phyloP scores from a whole-genome alignment of 495 filamentous ascomycete species.

The Lasiosphaeris hirsuta region DNA sequence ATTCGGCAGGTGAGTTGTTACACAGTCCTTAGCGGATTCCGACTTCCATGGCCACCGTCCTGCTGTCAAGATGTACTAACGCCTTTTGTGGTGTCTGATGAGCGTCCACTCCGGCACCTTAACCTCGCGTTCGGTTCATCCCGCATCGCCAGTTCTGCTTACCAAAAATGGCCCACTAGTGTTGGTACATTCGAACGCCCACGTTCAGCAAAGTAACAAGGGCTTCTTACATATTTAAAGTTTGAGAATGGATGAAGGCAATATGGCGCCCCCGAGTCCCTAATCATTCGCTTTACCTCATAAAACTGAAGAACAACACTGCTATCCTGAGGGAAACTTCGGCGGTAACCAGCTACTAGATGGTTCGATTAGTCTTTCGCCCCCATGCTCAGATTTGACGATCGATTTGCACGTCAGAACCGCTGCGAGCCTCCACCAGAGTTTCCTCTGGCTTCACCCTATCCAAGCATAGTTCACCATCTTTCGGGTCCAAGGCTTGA shows the following conservation, averaged over 20 bases:
- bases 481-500: conserved; percentile 70
- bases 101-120: conserved; percentile 69
- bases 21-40: conserved; percentile 60
- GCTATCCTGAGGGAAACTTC: conserved; percentile 75
- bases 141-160: conserved; percentile 67
- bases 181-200: conserved; percentile 63
- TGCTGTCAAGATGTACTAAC: conserved; percentile 62
- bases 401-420: conserved; percentile 76
- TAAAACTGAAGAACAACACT: conserved; percentile 69
- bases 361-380: conserved; percentile 69
- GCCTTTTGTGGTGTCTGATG: conserved; percentile 67
- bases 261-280: conserved; percentile 69
- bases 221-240: conserved; percentile 75
- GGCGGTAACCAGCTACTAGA: conserved; percentile 67
- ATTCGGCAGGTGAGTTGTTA: conserved; percentile 64
- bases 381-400: conserved; percentile 62
- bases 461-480: conserved; percentile 68
- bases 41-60: conserved; percentile 63
- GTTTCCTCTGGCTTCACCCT: conserved; percentile 76
- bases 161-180: conserved; percentile 67
- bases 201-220: conserved; percentile 68
- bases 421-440: conserved; percentile 69
- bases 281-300: conserved; percentile 79
- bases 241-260: conserved; percentile 73
- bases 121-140: conserved; percentile 68